Conservation (phyloP, 352 stramenopile genomes). For the Pythium brassicae region DNA sequence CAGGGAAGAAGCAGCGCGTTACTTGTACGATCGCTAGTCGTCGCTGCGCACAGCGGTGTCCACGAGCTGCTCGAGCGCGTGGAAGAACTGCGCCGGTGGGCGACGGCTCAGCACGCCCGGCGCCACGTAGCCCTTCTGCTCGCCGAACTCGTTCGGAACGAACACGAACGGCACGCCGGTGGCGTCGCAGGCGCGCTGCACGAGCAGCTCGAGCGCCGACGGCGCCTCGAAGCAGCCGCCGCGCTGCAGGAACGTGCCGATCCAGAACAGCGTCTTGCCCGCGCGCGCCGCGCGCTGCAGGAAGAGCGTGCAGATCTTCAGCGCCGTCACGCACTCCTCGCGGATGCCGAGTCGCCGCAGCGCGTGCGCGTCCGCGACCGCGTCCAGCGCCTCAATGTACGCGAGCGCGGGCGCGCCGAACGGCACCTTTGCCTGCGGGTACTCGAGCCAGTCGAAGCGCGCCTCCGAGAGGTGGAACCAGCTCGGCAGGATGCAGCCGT, state of each 20-base stretch:
- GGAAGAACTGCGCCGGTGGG: slow-evolving; percentile 58
- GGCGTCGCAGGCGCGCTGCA: slow-evolving; percentile 39
- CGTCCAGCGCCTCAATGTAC: slow-evolving; percentile 55
- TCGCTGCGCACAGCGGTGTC: neutral
- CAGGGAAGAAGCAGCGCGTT: no score
- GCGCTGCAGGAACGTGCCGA: slow-evolving; percentile 66
- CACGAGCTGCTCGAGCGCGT: slow-evolving; percentile 35
- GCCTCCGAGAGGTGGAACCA: slow-evolving; percentile 79
- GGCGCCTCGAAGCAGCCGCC: slow-evolving; percentile 64
- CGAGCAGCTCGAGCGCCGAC: slow-evolving; percentile 43
- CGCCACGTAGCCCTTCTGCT: slow-evolving; percentile 51
- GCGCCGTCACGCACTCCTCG: slow-evolving; percentile 66
- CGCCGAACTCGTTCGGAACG: slow-evolving; percentile 47
- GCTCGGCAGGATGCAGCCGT: slow-evolving; percentile 74
- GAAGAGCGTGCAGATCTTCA: slow-evolving; percentile 75
- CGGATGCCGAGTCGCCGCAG: slow-evolving; percentile 57
- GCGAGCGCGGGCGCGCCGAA: slow-evolving; percentile 39
- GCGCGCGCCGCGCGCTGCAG: slow-evolving; percentile 48
- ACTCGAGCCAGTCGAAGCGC: slow-evolving; percentile 80
- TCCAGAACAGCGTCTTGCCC: slow-evolving; percentile 56
- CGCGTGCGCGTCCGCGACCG: slow-evolving; percentile 36
- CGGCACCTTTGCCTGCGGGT: slow-evolving; percentile 57
- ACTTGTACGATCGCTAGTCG: neutral
- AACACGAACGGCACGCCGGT: slow-evolving; percentile 51
- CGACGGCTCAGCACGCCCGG: slow-evolving; percentile 59